Conservation (phyloP, 2,329 filamentous ascomycete genomes). For the Fusarium duplospermum region DNA sequence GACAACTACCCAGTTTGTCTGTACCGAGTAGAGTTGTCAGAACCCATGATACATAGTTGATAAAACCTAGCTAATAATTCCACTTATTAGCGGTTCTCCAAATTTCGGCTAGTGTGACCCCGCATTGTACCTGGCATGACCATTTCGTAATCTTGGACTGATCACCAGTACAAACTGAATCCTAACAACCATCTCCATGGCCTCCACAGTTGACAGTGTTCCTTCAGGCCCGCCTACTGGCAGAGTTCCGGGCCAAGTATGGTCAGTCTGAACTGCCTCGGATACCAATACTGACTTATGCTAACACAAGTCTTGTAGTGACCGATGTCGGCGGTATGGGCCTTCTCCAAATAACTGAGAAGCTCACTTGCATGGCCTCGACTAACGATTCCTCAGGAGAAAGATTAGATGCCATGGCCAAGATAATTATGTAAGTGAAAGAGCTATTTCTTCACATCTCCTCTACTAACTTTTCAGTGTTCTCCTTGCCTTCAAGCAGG, state of each 20-base stretch:
- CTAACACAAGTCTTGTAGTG: not conserved
- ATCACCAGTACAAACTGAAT: not conserved
- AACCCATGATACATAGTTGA: no score
- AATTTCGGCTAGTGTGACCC: constrained; percentile 9
- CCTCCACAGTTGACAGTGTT: not conserved
- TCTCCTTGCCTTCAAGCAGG: constrained; percentile 5
- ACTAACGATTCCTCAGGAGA: constrained; percentile 2
- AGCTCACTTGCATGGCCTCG: not conserved
- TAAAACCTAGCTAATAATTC: not conserved
- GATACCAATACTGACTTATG: no score
- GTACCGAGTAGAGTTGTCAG: no score
- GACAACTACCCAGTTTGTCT: no score
- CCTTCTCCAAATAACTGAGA: not conserved
- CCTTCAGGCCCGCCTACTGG: not conserved
- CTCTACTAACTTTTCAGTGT: not conserved
- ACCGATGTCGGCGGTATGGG: constrained; percentile 27
- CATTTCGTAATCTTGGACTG: constrained; percentile 2
- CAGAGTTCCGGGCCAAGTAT: constrained; percentile 19
- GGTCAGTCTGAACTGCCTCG: not conserved
- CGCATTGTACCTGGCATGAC: not conserved
- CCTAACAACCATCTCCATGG: not conserved
- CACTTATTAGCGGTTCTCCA: not conserved
- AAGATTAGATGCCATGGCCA: constrained; percentile 25
- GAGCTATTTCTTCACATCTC: not conserved
- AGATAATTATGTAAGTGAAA: constrained; percentile 7